A percentile compares a stretch with the other conserved stretches of the same genome.
Evolutionary conservation across 164 flowering plant species (phyloP).

Genomic region (Vitis amurensis): DNA sequence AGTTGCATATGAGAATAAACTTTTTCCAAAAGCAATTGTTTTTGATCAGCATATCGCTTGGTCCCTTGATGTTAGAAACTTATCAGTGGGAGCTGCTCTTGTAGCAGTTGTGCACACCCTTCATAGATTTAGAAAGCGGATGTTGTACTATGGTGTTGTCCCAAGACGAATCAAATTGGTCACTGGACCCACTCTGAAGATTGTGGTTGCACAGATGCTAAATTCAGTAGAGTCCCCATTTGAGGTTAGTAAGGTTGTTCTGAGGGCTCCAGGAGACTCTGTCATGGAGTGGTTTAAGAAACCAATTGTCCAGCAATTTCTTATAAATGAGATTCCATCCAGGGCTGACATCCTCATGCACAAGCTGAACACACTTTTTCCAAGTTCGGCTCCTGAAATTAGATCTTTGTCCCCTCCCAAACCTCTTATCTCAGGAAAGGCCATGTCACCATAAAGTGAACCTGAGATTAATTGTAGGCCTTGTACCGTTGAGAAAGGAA

Average conservation of each 20-base stretch:
- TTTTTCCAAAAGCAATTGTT: slow-evolving; percentile 95
- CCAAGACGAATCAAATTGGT: slow-evolving; percentile 94
- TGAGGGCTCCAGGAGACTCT: slow-evolving; percentile 91
- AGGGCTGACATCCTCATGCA: slow-evolving; percentile 91
- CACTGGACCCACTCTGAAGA: slow-evolving; percentile 90
- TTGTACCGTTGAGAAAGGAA: no score
- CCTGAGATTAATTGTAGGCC: no score
- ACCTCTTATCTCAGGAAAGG: slow-evolving; percentile 50
- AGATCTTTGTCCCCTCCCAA: slow-evolving; percentile 87
- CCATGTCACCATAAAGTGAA: slow-evolving; percentile 20
- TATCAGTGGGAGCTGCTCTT: slow-evolving; percentile 97
- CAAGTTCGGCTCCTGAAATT: slow-evolving; percentile 91
- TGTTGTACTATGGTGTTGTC: slow-evolving; percentile 93
- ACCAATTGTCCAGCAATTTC: slow-evolving; percentile 94
- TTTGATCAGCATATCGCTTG: slow-evolving; percentile 99
- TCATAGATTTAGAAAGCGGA: slow-evolving; percentile 91
- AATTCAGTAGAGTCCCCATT: slow-evolving; percentile 92
- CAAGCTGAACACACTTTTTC: slow-evolving; percentile 80
- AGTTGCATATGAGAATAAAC: slow-evolving; percentile 95
- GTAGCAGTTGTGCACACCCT: slow-evolving; percentile 95
- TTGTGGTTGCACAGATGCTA: slow-evolving; percentile 86
- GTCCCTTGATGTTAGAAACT: slow-evolving; percentile 94
- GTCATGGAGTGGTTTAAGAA: slow-evolving; percentile 98
- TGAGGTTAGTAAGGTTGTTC: slow-evolving; percentile 96
- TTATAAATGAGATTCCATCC: slow-evolving; percentile 93